Conservation (phyloP, 2,329 filamentous ascomycete genomes). For the Calonectria fujianensis region DNA sequence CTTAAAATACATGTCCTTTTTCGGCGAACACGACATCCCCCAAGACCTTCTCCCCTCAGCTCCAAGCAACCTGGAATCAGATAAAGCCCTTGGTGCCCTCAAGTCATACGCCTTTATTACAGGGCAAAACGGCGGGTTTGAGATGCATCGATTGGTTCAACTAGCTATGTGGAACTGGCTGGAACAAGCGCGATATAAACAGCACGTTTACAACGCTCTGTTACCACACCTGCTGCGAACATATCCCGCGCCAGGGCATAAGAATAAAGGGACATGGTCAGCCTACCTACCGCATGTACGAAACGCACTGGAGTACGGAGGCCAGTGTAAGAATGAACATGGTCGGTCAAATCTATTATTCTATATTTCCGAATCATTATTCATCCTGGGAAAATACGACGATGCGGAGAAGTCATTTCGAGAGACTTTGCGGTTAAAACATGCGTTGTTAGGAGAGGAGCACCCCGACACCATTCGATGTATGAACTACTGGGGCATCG, state of each 20-base stretch:
- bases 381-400: slow-evolving; percentile 29
- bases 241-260: slow-evolving; percentile 44
- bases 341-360: not conserved
- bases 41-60: slow-evolving; percentile 49
- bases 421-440: slow-evolving; percentile 38
- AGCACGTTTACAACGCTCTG: slow-evolving; percentile 25
- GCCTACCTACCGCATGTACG: slow-evolving; percentile 52
- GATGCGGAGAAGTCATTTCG: slow-evolving; percentile 44
- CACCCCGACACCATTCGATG: slow-evolving; percentile 36
- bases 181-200: slow-evolving; percentile 30
- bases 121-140: slow-evolving; percentile 41
- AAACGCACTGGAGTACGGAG: slow-evolving; percentile 30
- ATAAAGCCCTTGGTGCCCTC: slow-evolving; percentile 54
- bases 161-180: slow-evolving; percentile 57
- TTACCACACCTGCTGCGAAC: slow-evolving; percentile 38
- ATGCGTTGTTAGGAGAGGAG: slow-evolving; percentile 42
- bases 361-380: slow-evolving; percentile 59
- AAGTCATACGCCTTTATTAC: slow-evolving; percentile 58
- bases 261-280: slow-evolving; percentile 49
- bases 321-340: not conserved
- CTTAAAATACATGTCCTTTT: slow-evolving; percentile 56
- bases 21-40: slow-evolving; percentile 57
- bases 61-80: slow-evolving; percentile 47
- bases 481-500: slow-evolving; percentile 36
- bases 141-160: slow-evolving; percentile 59